Percentiles rank a stretch among this genome's conserved stretches.
These are phyloP conservation scores for Allomyces javanicus DNA, from an alignment of 192 early-diverging fungal species.

Conservation along the genomic window DNA sequence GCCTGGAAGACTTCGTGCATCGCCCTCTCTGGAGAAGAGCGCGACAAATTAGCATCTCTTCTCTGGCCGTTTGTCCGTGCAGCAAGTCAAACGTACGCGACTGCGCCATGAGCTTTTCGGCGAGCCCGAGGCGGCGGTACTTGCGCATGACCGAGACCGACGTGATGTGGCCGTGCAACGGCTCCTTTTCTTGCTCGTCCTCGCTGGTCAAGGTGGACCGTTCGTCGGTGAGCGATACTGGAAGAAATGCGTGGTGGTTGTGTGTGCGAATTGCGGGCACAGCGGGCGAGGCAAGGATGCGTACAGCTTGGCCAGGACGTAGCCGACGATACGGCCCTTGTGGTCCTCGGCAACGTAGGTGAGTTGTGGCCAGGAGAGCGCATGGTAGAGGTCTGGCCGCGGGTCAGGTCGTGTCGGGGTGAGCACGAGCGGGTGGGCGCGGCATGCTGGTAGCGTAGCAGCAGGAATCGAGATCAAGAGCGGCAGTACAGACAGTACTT, in stretches of 20 bases:
- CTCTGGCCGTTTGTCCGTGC: slow-evolving; percentile 3
- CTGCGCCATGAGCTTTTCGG: slow-evolving; percentile 91
- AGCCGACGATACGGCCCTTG: slow-evolving; percentile 82
- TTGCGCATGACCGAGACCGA: slow-evolving; percentile 89
- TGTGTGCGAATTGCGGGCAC: no score
- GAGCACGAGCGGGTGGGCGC: neutral
- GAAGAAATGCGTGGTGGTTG: neutral
- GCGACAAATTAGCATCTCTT: slow-evolving; percentile 10
- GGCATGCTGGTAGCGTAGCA: neutral
- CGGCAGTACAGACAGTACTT: slow-evolving; percentile 68
- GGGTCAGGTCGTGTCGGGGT: neutral
- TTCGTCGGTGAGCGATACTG: neutral
- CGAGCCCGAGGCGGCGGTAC: slow-evolving; percentile 88
- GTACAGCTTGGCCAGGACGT: slow-evolving; percentile 93
- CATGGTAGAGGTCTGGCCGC: slow-evolving; percentile 49
- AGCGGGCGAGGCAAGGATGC: neutral
- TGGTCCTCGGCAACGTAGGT: slow-evolving; percentile 87
- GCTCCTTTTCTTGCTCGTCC: slow-evolving; percentile 46
- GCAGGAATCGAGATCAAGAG: neutral
- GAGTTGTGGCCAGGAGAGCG: slow-evolving; percentile 71
- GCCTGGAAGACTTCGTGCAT: slow-evolving; percentile 81
- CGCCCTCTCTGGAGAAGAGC: slow-evolving; percentile 45
- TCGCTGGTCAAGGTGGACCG: slow-evolving; percentile 37
- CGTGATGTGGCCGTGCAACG: slow-evolving; percentile 87
- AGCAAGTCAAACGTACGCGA: slow-evolving; percentile 33